A percentile compares a stretch with the other conserved stretches of the same genome.
phyloP scores from a whole-genome alignment of 768 basidiomycete species.

The Leccinellum albellum region DNA sequence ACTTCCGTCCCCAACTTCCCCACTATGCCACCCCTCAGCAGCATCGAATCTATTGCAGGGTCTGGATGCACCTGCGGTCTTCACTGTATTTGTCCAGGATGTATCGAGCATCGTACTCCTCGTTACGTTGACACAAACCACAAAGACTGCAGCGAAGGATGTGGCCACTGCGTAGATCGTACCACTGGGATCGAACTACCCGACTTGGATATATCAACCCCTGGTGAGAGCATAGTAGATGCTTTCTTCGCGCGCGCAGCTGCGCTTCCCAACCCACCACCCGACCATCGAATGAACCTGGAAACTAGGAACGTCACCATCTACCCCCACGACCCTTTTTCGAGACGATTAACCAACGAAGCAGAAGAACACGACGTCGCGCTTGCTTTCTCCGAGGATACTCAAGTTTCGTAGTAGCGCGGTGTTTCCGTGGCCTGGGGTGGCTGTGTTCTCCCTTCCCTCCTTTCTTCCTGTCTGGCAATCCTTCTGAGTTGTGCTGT shows the following conservation, averaged over 20 bases:
- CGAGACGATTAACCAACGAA: slow-evolving; percentile 27
- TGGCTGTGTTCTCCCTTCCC: slow-evolving; percentile 41
- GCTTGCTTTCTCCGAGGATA: slow-evolving; percentile 44
- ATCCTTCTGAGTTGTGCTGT: neutral
- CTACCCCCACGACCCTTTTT: slow-evolving; percentile 39
- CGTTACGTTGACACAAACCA: slow-evolving; percentile 38
- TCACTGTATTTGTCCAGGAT: slow-evolving; percentile 69
- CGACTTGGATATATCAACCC: slow-evolving; percentile 5
- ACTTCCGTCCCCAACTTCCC: slow-evolving; percentile 43
- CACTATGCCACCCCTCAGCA: slow-evolving; percentile 57
- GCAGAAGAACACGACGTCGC: slow-evolving; percentile 39
- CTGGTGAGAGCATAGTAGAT: slow-evolving; percentile 44
- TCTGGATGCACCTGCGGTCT: slow-evolving; percentile 72
- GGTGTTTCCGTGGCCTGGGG: slow-evolving; percentile 53
- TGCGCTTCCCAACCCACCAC: slow-evolving; percentile 59
- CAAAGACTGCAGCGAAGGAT: slow-evolving; percentile 46
- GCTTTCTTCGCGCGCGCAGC: slow-evolving; percentile 66
- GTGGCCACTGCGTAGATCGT: slow-evolving; percentile 61
- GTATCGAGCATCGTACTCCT: slow-evolving; percentile 61
- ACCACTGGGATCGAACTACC: slow-evolving; percentile 44
- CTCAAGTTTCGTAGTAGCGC: slow-evolving; percentile 43
- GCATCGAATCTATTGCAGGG: slow-evolving; percentile 55
- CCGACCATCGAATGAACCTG: slow-evolving; percentile 35
- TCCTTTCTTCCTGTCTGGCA: neutral
- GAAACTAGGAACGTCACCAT: slow-evolving; percentile 52